Conservation (phyloP, 805 yeast genomes). For the Ogataea pini region DNA sequence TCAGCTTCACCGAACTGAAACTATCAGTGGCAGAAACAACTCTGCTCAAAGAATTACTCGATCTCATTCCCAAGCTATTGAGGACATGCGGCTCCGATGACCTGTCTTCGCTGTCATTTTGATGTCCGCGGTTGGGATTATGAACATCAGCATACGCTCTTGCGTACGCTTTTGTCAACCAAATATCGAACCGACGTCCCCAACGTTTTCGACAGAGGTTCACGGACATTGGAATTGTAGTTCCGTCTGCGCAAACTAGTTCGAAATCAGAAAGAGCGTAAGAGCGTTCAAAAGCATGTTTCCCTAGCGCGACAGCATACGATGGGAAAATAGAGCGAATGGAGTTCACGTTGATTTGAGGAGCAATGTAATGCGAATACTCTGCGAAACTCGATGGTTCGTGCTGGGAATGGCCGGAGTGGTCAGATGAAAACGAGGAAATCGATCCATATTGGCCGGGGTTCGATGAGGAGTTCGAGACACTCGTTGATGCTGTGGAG, state of each 20-base stretch:
- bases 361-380: slow-evolving; percentile 75
- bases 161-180: slow-evolving; percentile 65
- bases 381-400: slow-evolving; percentile 53
- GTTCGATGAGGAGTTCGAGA: neutral
- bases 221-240: slow-evolving; percentile 61
- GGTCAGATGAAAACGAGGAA: slow-evolving; percentile 6
- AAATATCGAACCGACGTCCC: slow-evolving; percentile 69
- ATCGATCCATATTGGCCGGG: slow-evolving; percentile 2
- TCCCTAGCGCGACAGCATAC: slow-evolving; percentile 74
- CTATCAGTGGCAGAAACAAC: slow-evolving; percentile 14
- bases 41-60: slow-evolving; percentile 5
- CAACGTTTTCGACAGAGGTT: slow-evolving; percentile 68
- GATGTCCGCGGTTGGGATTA: slow-evolving; percentile 8
- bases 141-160: slow-evolving; percentile 45
- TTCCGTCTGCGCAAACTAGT: slow-evolving; percentile 68
- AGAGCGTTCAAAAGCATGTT: slow-evolving; percentile 71
- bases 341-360: slow-evolving; percentile 64
- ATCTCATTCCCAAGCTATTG: neutral
- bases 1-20: slow-evolving; percentile 10
- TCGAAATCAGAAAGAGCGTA: slow-evolving; percentile 69
- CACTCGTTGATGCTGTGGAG: neutral
- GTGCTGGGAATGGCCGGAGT: slow-evolving; percentile 1
- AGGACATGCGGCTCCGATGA: neutral
- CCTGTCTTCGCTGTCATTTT: neutral
- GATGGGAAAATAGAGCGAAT: slow-evolving; percentile 73